A percentile compares a stretch with the other conserved stretches of the same genome.
phyloP scores from a whole-genome alignment of 2,329 filamentous ascomycete species.

The Hirsutella minnesotensis region DNA sequence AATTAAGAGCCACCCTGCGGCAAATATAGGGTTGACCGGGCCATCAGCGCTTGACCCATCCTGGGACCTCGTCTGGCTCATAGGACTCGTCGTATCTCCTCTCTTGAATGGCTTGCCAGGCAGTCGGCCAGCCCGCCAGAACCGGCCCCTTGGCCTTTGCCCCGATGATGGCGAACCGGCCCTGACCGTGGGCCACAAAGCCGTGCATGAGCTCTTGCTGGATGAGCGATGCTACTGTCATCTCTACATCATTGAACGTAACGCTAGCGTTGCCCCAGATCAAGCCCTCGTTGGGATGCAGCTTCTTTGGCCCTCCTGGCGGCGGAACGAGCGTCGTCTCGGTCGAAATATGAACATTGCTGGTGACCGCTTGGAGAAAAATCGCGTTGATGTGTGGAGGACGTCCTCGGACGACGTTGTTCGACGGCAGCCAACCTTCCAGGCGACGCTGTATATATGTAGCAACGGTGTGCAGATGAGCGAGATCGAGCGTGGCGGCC shows the following conservation, averaged over 20 bases:
- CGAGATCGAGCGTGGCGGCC: slow-evolving; percentile 64
- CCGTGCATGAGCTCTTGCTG: slow-evolving; percentile 73
- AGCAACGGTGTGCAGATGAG: slow-evolving; percentile 53
- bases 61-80: slow-evolving; percentile 57
- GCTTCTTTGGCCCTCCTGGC: slow-evolving; percentile 30
- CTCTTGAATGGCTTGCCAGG: slow-evolving; percentile 56
- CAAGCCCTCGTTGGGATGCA: slow-evolving; percentile 46
- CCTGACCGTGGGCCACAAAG: slow-evolving; percentile 67
- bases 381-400: slow-evolving; percentile 34
- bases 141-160: slow-evolving; percentile 55
- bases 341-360: slow-evolving; percentile 26
- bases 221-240: slow-evolving; percentile 62
- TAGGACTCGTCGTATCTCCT: slow-evolving; percentile 45
- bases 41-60: slow-evolving; percentile 51
- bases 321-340: slow-evolving; percentile 34
- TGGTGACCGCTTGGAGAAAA: slow-evolving; percentile 39
- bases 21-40: neutral
- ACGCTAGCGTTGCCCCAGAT: slow-evolving; percentile 52
- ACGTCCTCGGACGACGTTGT: slow-evolving; percentile 18
- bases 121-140: slow-evolving; percentile 62
- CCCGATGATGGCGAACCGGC: slow-evolving; percentile 72
- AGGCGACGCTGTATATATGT: slow-evolving; percentile 52
- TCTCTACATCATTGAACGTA: slow-evolving; percentile 58
- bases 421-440: slow-evolving; percentile 41
- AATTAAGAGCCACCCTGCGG: no score